A percentile compares a stretch with the other conserved stretches of the same genome.
Conservation (phyloP, 768 basidiomycete genomes). For the Russula griseocarnosa region DNA sequence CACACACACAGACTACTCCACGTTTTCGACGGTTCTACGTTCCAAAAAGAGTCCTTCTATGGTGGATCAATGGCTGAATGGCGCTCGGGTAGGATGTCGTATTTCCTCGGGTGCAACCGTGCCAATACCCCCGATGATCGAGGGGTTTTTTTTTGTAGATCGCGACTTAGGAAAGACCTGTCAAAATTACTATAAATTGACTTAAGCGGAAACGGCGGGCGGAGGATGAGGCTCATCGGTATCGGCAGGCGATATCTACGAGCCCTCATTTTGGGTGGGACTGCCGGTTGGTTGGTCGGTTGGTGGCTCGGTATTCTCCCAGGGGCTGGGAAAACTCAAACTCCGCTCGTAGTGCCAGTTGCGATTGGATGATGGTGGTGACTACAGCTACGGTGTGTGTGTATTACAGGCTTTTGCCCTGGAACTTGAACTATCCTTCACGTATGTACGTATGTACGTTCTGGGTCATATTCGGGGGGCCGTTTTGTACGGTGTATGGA, state of each 20-base stretch:
- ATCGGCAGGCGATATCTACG: neutral
- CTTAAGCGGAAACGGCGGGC: neutral
- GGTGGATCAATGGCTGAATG: slow-evolving; percentile 14
- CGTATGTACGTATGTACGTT: neutral
- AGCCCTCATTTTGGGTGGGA: neutral
- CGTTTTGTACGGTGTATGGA: neutral
- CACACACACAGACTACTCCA: neutral
- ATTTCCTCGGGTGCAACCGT: slow-evolving; percentile 2
- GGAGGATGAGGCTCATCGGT: neutral
- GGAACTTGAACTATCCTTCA: neutral
- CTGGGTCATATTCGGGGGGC: neutral
- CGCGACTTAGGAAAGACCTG: slow-evolving; percentile 5
- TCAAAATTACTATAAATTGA: too few species aligned
- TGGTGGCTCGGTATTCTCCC: neutral
- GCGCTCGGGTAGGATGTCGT: neutral
- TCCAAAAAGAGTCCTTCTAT: neutral
- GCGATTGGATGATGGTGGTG: neutral
- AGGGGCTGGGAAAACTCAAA: neutral
- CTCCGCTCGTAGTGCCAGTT: neutral
- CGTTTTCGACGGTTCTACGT: neutral
- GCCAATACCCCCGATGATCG: neutral
- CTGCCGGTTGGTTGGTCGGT: too few species aligned
- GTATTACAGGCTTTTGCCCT: neutral
- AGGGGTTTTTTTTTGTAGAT: neutral
- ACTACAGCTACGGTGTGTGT: too few species aligned